Evolutionary conservation across 805 yeast genomes (phyloP).

Genomic region (Spathaspora boniae): DNA sequence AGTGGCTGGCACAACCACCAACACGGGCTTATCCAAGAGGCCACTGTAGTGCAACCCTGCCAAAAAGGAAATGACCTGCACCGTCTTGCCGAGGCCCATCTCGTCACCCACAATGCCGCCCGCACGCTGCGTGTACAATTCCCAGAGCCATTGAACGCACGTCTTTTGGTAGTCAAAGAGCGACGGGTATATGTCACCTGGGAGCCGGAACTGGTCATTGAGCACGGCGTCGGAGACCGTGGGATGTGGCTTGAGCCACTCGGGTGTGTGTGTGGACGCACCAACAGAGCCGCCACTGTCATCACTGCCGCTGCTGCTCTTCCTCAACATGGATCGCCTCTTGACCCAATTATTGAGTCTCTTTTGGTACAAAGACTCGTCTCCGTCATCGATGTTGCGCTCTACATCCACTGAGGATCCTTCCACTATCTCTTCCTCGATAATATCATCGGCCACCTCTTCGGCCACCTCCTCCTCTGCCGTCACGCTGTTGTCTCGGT

Average conservation of each 20-base stretch:
- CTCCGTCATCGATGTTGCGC: conserved; percentile 74
- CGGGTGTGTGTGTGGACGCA: no score
- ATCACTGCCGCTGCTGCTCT: conserved; percentile 11
- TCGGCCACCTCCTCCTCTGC: conserved; percentile 8
- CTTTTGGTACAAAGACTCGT: conserved; percentile 57
- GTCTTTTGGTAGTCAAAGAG: conserved; percentile 93
- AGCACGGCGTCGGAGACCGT: conserved; percentile 68
- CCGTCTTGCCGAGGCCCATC: conserved; percentile 97
- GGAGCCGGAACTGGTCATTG: conserved; percentile 67
- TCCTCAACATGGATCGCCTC: conserved; percentile 46
- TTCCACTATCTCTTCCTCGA: conserved; percentile 7
- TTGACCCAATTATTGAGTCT: conserved; percentile 60
- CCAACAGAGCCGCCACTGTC: no score
- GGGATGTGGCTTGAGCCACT: conserved; percentile 80
- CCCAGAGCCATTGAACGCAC: conserved; percentile 97
- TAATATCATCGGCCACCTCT: conserved; percentile 3
- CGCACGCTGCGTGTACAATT: conserved; percentile 78
- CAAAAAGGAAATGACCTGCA: conserved; percentile 84
- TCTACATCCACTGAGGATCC: conserved; percentile 12
- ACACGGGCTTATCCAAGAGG: conserved; percentile 67
- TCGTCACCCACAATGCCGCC: conserved; percentile 98
- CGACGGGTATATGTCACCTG: conserved; percentile 87
- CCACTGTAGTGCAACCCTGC: conserved; percentile 89
- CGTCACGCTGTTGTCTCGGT: conserved; percentile 11
- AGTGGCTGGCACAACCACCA: conserved; percentile 95